These are phyloP conservation scores for Tulasnella sp. DNA, from an alignment of 768 basidiomycete species.

Conservation along the genomic window DNA sequence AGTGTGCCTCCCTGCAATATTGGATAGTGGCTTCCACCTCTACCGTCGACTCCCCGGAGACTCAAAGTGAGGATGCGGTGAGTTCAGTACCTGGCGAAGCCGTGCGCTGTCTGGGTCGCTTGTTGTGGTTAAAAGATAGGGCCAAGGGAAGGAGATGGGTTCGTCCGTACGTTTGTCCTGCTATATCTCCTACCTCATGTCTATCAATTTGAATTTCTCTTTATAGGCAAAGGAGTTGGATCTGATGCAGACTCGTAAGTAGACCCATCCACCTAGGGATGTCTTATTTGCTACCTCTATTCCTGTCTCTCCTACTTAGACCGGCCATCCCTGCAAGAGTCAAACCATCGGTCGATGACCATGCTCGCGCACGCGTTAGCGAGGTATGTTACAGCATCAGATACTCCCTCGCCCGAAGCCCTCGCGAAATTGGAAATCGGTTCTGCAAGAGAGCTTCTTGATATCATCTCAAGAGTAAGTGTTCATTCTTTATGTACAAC, in stretches of 20 bases:
- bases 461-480: constrained; percentile 59
- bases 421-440: constrained; percentile 45
- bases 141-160: constrained; percentile 39
- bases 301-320: constrained; percentile 35
- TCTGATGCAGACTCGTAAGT: constrained; percentile 66
- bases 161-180: constrained; percentile 37
- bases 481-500: neutral
- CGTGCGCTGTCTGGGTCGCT: constrained; percentile 63
- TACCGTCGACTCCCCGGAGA: constrained; percentile 34
- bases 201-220: neutral
- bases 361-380: constrained; percentile 66
- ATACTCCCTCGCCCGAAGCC: constrained; percentile 45
- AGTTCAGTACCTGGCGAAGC: constrained; percentile 59
- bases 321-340: constrained; percentile 39
- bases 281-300: neutral
- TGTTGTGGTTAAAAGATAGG: constrained; percentile 54
- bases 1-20: constrained; percentile 62
- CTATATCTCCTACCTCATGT: neutral
- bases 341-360: constrained; percentile 45
- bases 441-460: constrained; percentile 52
- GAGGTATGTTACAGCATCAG: constrained; percentile 35
- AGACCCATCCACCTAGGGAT: neutral
- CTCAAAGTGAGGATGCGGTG: neutral
- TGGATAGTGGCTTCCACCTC: constrained; percentile 20
- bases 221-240: constrained; percentile 48